These are phyloP conservation scores for Fusarium mangiferae DNA, from an alignment of 2,329 filamentous ascomycete species.

Conservation along the genomic window DNA sequence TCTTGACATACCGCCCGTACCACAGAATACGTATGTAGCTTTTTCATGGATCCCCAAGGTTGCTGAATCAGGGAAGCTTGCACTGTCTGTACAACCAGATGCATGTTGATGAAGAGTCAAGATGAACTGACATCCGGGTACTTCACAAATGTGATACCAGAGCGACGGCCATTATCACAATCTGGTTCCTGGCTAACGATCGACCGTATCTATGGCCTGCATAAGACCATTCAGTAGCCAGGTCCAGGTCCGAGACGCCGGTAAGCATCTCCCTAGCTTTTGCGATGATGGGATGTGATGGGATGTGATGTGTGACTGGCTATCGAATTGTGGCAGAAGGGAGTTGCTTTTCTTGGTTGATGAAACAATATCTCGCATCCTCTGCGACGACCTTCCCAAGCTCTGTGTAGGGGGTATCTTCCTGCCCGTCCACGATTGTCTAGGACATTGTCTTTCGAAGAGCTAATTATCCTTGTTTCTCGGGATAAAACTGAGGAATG, in stretches of 20 bases:
- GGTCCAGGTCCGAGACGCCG: slow-evolving; percentile 29
- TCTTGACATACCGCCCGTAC: slow-evolving; percentile 14
- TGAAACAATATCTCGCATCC: slow-evolving; percentile 30
- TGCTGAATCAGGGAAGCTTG: neutral
- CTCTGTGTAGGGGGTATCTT: slow-evolving; percentile 16
- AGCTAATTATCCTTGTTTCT: neutral
- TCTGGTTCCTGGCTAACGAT: slow-evolving; percentile 30
- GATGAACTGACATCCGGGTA: neutral
- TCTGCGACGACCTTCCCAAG: slow-evolving; percentile 9
- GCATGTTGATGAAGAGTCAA: neutral
- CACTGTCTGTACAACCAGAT: neutral
- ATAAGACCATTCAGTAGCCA: slow-evolving; percentile 27
- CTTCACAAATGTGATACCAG: slow-evolving; percentile 4
- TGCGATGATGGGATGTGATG: neutral
- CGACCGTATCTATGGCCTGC: slow-evolving; percentile 28
- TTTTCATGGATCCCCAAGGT: neutral
- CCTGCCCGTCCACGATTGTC: slow-evolving; percentile 2
- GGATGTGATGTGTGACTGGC: slow-evolving; percentile 2
- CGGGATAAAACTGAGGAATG: slow-evolving; percentile 21
- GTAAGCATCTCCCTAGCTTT: slow-evolving; percentile 4
- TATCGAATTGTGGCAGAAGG: slow-evolving; percentile 6
- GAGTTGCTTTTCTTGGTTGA: slow-evolving; percentile 15
- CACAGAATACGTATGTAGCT: neutral
- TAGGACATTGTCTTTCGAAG: neutral
- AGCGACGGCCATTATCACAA: slow-evolving; percentile 9